These are phyloP conservation scores for Rhynchospora tenuis DNA, from an alignment of 176 grass and related monocot species.

Conservation along the genomic window DNA sequence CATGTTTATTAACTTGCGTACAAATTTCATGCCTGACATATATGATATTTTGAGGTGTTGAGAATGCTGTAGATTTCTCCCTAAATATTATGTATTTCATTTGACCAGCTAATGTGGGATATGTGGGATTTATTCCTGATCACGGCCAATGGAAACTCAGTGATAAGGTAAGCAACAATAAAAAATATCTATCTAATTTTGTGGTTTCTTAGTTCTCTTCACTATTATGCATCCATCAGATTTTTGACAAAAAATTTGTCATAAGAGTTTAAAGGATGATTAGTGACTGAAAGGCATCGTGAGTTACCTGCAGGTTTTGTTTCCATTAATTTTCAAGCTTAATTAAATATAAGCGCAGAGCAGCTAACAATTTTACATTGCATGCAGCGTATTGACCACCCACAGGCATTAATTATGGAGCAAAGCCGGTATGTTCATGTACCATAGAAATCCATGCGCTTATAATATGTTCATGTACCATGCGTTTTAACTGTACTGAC, in stretches of 20 bases:
- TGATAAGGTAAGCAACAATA: conserved; percentile 49
- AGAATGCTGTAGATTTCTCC: neutral
- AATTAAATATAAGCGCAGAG: neutral
- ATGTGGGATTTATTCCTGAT: conserved; percentile 46
- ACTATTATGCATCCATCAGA: neutral
- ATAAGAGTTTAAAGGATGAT: neutral
- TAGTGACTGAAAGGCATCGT: conserved; percentile 45
- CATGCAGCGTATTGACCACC: conserved; percentile 52
- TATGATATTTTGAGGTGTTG: neutral
- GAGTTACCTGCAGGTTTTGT: conserved; percentile 22
- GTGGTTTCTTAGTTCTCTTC: neutral
- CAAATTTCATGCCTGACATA: neutral
- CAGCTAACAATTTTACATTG: neutral
- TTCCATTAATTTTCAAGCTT: conserved; percentile 9
- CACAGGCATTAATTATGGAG: conserved; percentile 55
- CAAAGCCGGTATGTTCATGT: conserved; percentile 50
- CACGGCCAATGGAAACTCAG: conserved; percentile 77
- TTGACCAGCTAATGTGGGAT: conserved; percentile 48
- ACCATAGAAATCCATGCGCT: no score
- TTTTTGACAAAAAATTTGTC: conserved; percentile 16
- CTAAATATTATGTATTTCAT: neutral
- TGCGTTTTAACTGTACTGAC: no score
- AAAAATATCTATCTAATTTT: neutral
- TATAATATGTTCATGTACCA: no score
- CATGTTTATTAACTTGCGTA: no score